Evolutionary conservation across 2,329 filamentous ascomycete genomes (phyloP), one percentile per base, ranked within the genome.

Genomic region (Pestalotiopsis sp.): DNA sequence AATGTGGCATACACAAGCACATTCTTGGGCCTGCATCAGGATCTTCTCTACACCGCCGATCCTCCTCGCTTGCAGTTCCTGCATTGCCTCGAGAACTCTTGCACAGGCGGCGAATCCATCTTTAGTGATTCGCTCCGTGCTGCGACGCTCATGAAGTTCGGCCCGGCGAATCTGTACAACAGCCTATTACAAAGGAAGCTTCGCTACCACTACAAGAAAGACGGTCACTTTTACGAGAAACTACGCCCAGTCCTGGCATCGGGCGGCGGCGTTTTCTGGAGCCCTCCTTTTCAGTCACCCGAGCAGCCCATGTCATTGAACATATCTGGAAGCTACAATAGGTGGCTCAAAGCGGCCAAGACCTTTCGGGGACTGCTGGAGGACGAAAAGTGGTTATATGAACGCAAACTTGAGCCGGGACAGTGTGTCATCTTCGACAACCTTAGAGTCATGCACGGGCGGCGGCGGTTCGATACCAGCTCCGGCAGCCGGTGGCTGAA

Each of bases 391-490:
- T 88, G 88, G 69, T 80, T 94, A 66, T 92, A 91, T 75, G 86
- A 95, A 82, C 85, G 91, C 69, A 91, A 91, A 79, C 83, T 98
- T 79, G 83, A 89, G 66, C 90, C 92, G 4, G 96, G 95, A 3
- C 93, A 97, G 76, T 97, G 94, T 77, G 94, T 95, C 13, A 86
- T 99, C n/a, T 98, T 99, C 77, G 92, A 97, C 78, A 98, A 98
- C 77, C 82, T 90, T 69, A 86, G 95, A 20, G 85, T 97, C n/a
- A 80, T 97, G 76, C 96, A 98, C 82, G 95, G 94, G 0, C 85
- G 96, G 4, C 87, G 85, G 17, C 88, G 90, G 38, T 98, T 98
- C 79, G 90, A 95, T 77, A 80, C 84, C 0, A 81, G 81, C 0
- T 85, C 86, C 6, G 93, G 93, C 0, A 87, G 90, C 70, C 85